Base-by-base conservation (phyloP, 2,329 filamentous ascomycete genomes). In the Aspergillus jensenii region DNA sequence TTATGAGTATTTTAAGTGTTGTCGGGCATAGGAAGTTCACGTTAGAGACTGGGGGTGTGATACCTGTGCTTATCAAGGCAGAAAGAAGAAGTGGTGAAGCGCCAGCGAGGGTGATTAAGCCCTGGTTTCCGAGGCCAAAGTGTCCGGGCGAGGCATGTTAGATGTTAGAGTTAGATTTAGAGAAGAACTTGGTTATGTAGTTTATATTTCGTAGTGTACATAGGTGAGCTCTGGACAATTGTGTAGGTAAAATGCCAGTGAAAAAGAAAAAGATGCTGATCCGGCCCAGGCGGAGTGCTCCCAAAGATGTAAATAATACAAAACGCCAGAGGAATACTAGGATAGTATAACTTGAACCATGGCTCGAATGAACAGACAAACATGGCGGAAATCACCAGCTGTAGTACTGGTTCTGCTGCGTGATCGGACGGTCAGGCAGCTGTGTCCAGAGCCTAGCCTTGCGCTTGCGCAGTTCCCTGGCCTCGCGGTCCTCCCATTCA, bases 351-450 rank as follows among this genome's bases (percentile, higher is more conserved):
- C 35, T 37, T 37, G 14, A 46, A 27, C 57, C 54, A 46, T 45
- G 23, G 41, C 47, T 44, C 12, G 17, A 43, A 39, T 37, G 52
- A 40, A 54, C 45, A 37, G 56, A 58, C 50, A 54, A 33, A 59
- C 53, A 59, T 25, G 51, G 47, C 48, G 41, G 31, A 54, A 19
- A 64, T 71, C 88, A 98, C 93, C 93, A 99, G 60, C 90, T 86
- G 76, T 96, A 96, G 75, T 95, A 96, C 71, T 91, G 93, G 67
- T 90, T 85, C 79, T 97, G 93, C 37, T 87, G 87, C 61, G 88
- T 88, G 55, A 99, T 82, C 6, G 89, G 90, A 61, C 93, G 86
- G 74, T 97, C 91, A 7, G 93, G 93, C 53, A 98, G 79, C 67
- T 93, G 91, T 12, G 90, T 84, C 93, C 93, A 97, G 15, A 93